A percentile compares a stretch with the other conserved stretches of the same genome.
Conservation (phyloP, 2,329 filamentous ascomycete species). For the Canariomyces notabilis region DNA sequence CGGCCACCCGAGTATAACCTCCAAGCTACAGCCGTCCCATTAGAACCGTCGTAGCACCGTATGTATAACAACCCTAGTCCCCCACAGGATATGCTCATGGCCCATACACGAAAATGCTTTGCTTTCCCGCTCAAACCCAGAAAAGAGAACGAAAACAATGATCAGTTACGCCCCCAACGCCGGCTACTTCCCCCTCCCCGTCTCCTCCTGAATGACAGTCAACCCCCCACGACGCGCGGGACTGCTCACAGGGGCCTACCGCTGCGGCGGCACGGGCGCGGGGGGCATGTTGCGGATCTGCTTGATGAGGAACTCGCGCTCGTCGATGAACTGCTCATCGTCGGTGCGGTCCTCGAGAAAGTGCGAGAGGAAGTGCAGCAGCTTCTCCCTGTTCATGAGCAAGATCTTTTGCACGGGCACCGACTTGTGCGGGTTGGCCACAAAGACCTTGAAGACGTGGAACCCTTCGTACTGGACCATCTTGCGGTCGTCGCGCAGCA, state of each 20-base stretch:
- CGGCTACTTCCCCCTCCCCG: not conserved
- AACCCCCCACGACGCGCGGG: constrained; percentile 1
- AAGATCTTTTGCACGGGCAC: constrained; percentile 90
- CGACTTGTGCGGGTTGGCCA: constrained; percentile 98
- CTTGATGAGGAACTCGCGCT: constrained; percentile 94
- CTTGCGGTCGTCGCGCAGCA: constrained; percentile 88
- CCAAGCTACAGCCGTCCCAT: no score
- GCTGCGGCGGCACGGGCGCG: constrained; percentile 49
- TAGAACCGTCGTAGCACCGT: no score
- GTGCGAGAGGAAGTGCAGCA: constrained; percentile 81
- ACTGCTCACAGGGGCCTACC: constrained; percentile 24
- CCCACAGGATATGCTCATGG: no score
- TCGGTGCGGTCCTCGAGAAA: constrained; percentile 94
- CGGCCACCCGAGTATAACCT: no score
- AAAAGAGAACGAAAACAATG: not conserved
- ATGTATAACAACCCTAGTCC: not conserved
- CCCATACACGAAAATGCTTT: no score
- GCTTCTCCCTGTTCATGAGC: constrained; percentile 89
- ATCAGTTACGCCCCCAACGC: constrained; percentile 7
- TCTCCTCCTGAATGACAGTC: not conserved
- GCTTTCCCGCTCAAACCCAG: not conserved
- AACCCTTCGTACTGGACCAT: constrained; percentile 99
- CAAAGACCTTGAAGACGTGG: constrained; percentile 99
- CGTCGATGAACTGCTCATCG: constrained; percentile 97
- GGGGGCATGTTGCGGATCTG: constrained; percentile 72